Percentiles rank a stretch among this genome's conserved stretches.
Evolutionary conservation across 1,284 basidiomycete genomes (phyloP).

Genomic region (Ustilago esculenta): DNA sequence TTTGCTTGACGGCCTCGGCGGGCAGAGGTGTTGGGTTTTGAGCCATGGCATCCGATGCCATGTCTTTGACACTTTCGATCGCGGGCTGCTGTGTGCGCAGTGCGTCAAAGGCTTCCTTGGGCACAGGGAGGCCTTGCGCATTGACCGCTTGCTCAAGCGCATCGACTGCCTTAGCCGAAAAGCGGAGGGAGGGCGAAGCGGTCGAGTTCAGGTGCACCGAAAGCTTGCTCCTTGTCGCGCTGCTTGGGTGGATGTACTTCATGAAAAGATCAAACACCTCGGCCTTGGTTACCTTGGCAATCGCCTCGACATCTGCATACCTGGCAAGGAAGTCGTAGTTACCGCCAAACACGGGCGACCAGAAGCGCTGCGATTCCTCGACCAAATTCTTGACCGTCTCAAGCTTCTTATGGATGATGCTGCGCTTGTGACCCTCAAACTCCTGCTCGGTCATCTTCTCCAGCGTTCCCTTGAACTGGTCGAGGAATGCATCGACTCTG

Average conservation of each 20-base stretch:
- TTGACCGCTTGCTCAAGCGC: slow-evolving; percentile 74
- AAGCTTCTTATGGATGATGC: slow-evolving; percentile 62
- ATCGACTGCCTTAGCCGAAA: slow-evolving; percentile 76
- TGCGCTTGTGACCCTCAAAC: slow-evolving; percentile 57
- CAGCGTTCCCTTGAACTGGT: slow-evolving; percentile 73
- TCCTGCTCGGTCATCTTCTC: slow-evolving; percentile 56
- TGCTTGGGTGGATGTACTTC: slow-evolving; percentile 73
- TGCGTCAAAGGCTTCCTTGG: slow-evolving; percentile 71
- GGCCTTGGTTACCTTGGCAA: slow-evolving; percentile 76
- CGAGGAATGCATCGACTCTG: slow-evolving; percentile 87
- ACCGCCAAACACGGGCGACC: slow-evolving; percentile 74
- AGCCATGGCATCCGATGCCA: slow-evolving; percentile 50
- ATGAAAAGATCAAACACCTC: slow-evolving; percentile 83
- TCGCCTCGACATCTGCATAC: slow-evolving; percentile 75
- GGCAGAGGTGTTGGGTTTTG: slow-evolving; percentile 66
- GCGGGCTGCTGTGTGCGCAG: slow-evolving; percentile 71
- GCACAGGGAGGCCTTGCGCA: slow-evolving; percentile 71
- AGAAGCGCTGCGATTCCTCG: slow-evolving; percentile 69
- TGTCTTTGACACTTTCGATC: slow-evolving; percentile 57
- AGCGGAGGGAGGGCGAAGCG: slow-evolving; percentile 71
- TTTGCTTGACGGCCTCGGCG: slow-evolving; percentile 70
- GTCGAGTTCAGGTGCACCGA: slow-evolving; percentile 66
- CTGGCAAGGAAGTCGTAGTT: slow-evolving; percentile 69
- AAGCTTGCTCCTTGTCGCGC: slow-evolving; percentile 49
- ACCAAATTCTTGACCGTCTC: slow-evolving; percentile 63